These are phyloP conservation scores for Ascochyta fabae DNA, from an alignment of 2,329 filamentous ascomycete genomes.

Conservation along the genomic window DNA sequence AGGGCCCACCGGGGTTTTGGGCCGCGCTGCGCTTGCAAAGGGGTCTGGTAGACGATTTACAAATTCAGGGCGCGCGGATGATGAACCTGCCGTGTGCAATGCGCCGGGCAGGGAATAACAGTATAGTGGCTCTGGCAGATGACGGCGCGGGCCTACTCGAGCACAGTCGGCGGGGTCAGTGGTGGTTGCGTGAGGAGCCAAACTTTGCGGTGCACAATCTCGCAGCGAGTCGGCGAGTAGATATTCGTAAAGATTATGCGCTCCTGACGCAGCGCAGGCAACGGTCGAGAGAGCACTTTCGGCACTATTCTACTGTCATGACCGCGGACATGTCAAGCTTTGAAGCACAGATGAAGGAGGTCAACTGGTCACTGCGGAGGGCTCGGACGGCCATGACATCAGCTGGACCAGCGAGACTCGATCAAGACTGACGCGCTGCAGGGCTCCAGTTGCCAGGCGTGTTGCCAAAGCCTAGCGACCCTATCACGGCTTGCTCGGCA, in stretches of 20 bases:
- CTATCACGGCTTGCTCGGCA: slow-evolving; percentile 38
- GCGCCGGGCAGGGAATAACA: slow-evolving; percentile 19
- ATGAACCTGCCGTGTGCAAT: slow-evolving; percentile 20
- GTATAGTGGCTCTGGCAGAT: slow-evolving; percentile 28
- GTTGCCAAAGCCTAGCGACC: slow-evolving; percentile 28
- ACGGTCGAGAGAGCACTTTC: slow-evolving; percentile 9
- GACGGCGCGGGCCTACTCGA: slow-evolving; percentile 30
- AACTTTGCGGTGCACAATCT: slow-evolving; percentile 6
- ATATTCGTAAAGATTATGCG: slow-evolving; percentile 11
- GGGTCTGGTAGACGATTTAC: slow-evolving; percentile 8
- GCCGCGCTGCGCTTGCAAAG: slow-evolving; percentile 1
- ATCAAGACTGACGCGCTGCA: slow-evolving; percentile 29
- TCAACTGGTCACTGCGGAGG: slow-evolving; percentile 20
- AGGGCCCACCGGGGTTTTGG: slow-evolving; percentile 41
- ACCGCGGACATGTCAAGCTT: slow-evolving; percentile 22
- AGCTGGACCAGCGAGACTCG: slow-evolving; percentile 21
- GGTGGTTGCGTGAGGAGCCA: not conserved
- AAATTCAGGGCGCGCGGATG: slow-evolving; percentile 25
- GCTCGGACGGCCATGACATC: slow-evolving; percentile 36
- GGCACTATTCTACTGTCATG: slow-evolving; percentile 12
- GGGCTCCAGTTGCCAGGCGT: slow-evolving; percentile 24
- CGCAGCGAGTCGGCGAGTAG: slow-evolving; percentile 14
- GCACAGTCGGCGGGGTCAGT: slow-evolving; percentile 26
- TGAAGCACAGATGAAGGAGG: slow-evolving; percentile 18
- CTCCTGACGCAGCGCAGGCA: slow-evolving; percentile 8